These are phyloP conservation scores for Sistotremastrum niveocremeum DNA, from an alignment of 768 basidiomycete species.

Conservation along the genomic window DNA sequence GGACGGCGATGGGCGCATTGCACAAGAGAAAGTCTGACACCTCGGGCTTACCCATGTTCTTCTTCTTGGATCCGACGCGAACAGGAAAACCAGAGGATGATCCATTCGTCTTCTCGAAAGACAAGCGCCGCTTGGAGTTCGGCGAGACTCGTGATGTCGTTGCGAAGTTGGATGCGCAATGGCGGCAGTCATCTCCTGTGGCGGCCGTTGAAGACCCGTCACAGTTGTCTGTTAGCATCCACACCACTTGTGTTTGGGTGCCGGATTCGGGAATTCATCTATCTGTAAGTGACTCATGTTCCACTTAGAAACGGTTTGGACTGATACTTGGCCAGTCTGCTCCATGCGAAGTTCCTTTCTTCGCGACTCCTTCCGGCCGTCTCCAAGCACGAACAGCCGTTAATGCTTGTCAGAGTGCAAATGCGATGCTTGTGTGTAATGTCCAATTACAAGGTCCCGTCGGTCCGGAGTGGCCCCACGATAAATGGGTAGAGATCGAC, in stretches of 20 bases:
- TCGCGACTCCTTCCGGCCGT: constrained; percentile 44
- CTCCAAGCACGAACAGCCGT: constrained; percentile 38
- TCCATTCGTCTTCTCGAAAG: constrained; percentile 73
- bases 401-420: constrained; percentile 61
- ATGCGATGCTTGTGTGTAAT: constrained; percentile 63
- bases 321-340: constrained; percentile 31
- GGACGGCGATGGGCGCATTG: constrained; percentile 73
- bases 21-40: constrained; percentile 52
- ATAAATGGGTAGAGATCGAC: constrained; percentile 68
- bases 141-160: constrained; percentile 70
- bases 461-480: constrained; percentile 66
- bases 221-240: constrained; percentile 37
- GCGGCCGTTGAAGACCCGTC: constrained; percentile 22
- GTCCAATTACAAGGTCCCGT: constrained; percentile 61
- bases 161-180: constrained; percentile 56
- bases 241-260: constrained; percentile 57
- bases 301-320: background rate
- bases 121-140: constrained; percentile 65
- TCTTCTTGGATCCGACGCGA: constrained; percentile 72
- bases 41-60: constrained; percentile 45
- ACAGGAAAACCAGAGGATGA: constrained; percentile 65
- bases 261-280: constrained; percentile 25
- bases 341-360: constrained; percentile 39
- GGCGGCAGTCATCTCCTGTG: constrained; percentile 47
- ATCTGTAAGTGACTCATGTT: constrained; percentile 35